Conservation (phyloP, 2,329 filamentous ascomycete species). For the Stagonosporopsis rhizophila region DNA sequence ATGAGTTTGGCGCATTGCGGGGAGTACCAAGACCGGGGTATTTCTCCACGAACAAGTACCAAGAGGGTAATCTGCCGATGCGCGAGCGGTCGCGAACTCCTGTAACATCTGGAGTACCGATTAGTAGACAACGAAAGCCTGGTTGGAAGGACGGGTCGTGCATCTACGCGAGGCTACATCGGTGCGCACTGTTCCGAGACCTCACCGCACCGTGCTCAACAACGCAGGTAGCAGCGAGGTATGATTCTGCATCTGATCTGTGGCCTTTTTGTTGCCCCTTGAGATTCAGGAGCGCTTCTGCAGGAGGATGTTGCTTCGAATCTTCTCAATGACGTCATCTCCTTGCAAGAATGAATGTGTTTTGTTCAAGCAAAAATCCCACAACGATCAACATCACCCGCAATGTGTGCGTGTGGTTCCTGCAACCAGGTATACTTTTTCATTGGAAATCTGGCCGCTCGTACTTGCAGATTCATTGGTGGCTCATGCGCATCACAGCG, state of each 20-base stretch:
- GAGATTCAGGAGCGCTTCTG: not conserved
- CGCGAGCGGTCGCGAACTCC: conserved; percentile 4
- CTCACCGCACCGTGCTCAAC: not conserved
- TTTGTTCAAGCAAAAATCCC: no score
- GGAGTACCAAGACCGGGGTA: conserved; percentile 22
- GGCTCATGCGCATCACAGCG: no score
- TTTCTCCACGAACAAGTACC: conserved; percentile 24
- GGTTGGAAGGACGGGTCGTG: not conserved
- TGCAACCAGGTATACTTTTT: no score
- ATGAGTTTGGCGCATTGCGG: conserved; percentile 33
- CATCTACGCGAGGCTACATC: not conserved
- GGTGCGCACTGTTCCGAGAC: conserved; percentile 1
- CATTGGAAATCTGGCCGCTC: no score
- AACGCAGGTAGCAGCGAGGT: not conserved
- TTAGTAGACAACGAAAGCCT: not conserved
- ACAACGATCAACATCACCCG: no score
- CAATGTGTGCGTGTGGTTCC: no score
- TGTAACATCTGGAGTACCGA: conserved; percentile 3
- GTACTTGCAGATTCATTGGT: no score
- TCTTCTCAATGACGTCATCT: not conserved
- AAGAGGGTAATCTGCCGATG: conserved; percentile 18
- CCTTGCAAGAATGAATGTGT: not conserved
- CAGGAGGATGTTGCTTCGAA: not conserved
- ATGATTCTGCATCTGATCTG: not conserved
- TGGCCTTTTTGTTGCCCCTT: not conserved